Percentiles rank a stretch among this genome's conserved stretches.
Conservation (phyloP, 2,329 filamentous ascomycete species). For the Sporothrix sp. region DNA sequence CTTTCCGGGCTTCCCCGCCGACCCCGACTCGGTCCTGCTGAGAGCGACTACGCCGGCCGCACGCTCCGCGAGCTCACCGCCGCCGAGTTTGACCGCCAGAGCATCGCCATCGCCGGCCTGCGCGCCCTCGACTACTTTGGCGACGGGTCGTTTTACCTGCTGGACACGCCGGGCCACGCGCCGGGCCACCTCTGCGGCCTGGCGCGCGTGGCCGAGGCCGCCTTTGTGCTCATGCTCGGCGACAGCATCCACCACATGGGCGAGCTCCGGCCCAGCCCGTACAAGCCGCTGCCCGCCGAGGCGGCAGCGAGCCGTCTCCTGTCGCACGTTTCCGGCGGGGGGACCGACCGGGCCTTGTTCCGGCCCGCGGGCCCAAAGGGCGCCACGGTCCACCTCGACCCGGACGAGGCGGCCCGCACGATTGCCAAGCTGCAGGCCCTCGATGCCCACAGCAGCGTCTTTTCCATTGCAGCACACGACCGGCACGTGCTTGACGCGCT, state of each 20-base stretch:
- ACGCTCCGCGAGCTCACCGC: constrained; percentile 18
- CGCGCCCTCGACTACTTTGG: constrained; percentile 22
- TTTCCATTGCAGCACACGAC: constrained; percentile 41
- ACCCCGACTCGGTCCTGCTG: constrained; percentile 17
- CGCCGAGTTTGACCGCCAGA: constrained; percentile 22
- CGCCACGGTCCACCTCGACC: constrained; percentile 20
- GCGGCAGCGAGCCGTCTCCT: neutral
- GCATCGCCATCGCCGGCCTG: constrained; percentile 20
- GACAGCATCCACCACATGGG: constrained; percentile 28
- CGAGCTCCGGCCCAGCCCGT: constrained; percentile 20
- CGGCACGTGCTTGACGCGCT: constrained; percentile 31
- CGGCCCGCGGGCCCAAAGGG: constrained; percentile 15
- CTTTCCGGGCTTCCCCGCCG: constrained; percentile 13
- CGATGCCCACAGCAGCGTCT: constrained; percentile 34
- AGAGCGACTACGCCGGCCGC: constrained; percentile 21
- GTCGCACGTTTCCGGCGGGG: neutral
- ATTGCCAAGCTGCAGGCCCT: constrained; percentile 36
- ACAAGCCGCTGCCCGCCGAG: constrained; percentile 14
- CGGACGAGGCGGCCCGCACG: constrained; percentile 27
- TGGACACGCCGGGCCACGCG: constrained; percentile 22
- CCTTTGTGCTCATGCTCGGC: constrained; percentile 28
- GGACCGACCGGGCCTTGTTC: constrained; percentile 27
- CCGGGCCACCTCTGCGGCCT: constrained; percentile 31
- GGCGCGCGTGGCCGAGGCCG: constrained; percentile 26
- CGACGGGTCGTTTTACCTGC: constrained; percentile 23